Percentiles rank a stretch among this genome's conserved stretches.
Conservation (phyloP, 306 rosid species). For the Luffa aegyptiaca region DNA sequence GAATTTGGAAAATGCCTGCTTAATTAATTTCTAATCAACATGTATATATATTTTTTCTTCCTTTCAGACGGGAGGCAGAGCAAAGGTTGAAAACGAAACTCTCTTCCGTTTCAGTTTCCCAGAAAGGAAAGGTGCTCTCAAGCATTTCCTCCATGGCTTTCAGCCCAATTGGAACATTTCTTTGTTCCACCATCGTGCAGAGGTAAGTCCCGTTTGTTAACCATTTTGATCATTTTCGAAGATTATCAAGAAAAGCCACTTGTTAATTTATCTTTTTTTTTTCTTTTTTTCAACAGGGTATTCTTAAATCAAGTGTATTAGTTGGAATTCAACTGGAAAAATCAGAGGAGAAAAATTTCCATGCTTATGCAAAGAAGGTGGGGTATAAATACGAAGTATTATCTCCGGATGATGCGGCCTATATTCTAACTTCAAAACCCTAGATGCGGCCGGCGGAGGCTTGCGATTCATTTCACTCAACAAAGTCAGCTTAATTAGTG, state of each 20-base stretch:
- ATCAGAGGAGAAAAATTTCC: conserved; percentile 52
- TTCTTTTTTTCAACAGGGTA: conserved; percentile 41
- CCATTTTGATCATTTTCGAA: not conserved
- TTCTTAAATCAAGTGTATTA: conserved; percentile 62
- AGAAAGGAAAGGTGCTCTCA: conserved; percentile 74
- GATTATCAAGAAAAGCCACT: too few species aligned
- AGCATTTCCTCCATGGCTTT: conserved; percentile 65
- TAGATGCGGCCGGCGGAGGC: not conserved
- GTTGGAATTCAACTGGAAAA: conserved; percentile 59
- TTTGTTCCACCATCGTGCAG: conserved; percentile 63
- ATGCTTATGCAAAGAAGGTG: conserved; percentile 24
- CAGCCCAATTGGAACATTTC: conserved; percentile 86
- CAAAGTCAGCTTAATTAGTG: too few species aligned
- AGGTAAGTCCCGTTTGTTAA: conserved; percentile 23
- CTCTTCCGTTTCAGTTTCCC: conserved; percentile 81
- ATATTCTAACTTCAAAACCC: conserved; percentile 51
- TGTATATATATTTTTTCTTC: not conserved
- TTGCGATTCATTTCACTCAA: not conserved
- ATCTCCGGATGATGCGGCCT: conserved; percentile 28
- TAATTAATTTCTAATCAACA: too few species aligned
- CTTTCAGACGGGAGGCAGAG: conserved; percentile 74
- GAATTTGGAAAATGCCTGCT: too few species aligned
- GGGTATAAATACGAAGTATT: conserved; percentile 57
- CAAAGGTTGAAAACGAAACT: conserved; percentile 51
- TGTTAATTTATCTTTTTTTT: too few species aligned